Evolutionary conservation across 257 asterid species (phyloP).

Genomic region (Jaltomata sinuosa): DNA sequence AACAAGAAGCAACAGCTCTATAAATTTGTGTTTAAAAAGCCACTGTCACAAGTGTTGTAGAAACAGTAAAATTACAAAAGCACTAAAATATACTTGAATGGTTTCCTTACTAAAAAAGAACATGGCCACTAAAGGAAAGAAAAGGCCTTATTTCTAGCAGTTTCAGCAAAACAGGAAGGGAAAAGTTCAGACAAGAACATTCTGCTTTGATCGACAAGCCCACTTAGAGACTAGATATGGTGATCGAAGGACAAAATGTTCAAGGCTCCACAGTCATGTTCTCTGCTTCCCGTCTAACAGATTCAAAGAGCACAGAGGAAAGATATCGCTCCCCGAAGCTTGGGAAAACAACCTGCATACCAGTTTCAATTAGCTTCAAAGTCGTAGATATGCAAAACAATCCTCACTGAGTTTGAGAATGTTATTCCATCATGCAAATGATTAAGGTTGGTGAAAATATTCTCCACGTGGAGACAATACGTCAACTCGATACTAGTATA

Average conservation of each 20-base stretch:
- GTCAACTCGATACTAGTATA: not conserved
- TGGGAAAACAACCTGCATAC: conserved; percentile 62
- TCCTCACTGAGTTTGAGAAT: not conserved
- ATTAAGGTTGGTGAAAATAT: not conserved
- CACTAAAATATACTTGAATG: not conserved
- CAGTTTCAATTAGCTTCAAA: not conserved
- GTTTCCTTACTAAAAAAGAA: not conserved
- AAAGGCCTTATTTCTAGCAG: not conserved
- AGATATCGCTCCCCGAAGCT: conserved; percentile 94
- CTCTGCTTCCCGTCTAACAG: conserved; percentile 71
- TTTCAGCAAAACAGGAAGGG: not conserved
- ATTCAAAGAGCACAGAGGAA: conserved; percentile 74
- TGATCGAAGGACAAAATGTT: conserved; percentile 1
- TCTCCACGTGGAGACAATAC: not conserved
- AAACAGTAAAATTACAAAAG: not conserved
- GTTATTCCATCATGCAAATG: not conserved
- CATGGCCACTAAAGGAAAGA: not conserved
- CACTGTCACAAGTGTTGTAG: not conserved
- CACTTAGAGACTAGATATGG: not conserved
- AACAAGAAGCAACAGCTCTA: not conserved
- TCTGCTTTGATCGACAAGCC: not conserved
- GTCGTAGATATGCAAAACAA: not conserved
- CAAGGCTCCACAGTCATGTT: conserved; percentile 65
- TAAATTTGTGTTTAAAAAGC: not conserved
- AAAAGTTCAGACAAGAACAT: not conserved